Base-by-base conservation (phyloP, 23 red algal species). In the Gracilariopsis chorda region DNA sequence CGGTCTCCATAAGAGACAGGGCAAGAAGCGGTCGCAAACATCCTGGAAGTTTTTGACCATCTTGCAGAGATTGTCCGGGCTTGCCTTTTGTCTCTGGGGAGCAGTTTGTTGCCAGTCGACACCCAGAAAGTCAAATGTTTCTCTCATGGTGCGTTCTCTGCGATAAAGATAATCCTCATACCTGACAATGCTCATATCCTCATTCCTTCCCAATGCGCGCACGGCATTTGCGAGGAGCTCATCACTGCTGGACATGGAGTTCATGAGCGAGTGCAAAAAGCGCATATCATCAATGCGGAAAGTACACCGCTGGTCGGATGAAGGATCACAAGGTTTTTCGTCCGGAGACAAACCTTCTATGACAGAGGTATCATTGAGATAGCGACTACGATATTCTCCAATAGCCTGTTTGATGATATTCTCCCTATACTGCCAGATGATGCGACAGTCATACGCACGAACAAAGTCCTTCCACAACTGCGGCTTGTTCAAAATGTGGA, bases 21-120 rank as follows among this genome's bases (percentile, higher is more conserved):
- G 68, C n/a, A 62, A 64, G 57, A 94, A 94, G 40, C 40, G 68
- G 39, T 80, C 53, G 48, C 91, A 94, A 23, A 94, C 49, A 8
- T 94, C 91, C 14, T 78, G 80, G 60, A 80, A 94, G 64, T 94
- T 94, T 29, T 52, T 79, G 14, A 94, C 91, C 82, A 84, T 86
- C 44, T 87, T 61, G 48, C 91, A 94, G 25, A 94, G 48, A 39
- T 73, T 94, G 46, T 94, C 91, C 30, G 76, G 74, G 59, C 80
- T 94, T 23, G 91, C 91, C 91, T 94, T 94, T n/a, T 56, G 27
- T 67, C 91, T 41, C 46, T 80, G 71, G 3, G 91, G 67, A 14
- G 34, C 61, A 21, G 74, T 81, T 51, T 88, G 81, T 33, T 94
- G 61, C 47, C 48, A 73, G 32, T 77, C 88, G 12, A 94, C 68